phyloP scores from a whole-genome alignment of 202 grass and related monocot genomes.

The Cymbopogon flexuosus region DNA sequence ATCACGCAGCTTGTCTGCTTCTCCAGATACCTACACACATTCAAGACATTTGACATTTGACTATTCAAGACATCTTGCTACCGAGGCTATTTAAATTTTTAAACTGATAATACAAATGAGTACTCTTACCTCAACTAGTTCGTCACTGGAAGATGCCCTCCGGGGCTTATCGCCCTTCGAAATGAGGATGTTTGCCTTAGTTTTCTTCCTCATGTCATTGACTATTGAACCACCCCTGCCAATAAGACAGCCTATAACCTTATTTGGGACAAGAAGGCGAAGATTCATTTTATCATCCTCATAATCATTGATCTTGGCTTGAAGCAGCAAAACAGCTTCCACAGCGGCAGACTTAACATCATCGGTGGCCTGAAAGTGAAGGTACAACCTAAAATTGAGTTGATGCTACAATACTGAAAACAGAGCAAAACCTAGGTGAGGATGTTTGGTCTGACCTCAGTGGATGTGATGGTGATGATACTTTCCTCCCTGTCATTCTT shows the following conservation, averaged over 20 bases:
- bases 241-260: constrained; percentile 87
- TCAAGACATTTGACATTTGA: constrained; percentile 9
- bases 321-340: constrained; percentile 86
- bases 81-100: not conserved
- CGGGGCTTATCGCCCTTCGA: constrained; percentile 76
- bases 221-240: constrained; percentile 90
- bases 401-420: constrained; percentile 3
- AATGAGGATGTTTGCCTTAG: constrained; percentile 78
- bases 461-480: constrained; percentile 69
- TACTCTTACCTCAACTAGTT: constrained; percentile 75
- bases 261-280: constrained; percentile 74
- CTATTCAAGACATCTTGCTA: not conserved
- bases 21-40: constrained; percentile 64
- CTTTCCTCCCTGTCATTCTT: constrained; percentile 76
- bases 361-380: constrained; percentile 58
- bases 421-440: not conserved
- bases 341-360: constrained; percentile 89
- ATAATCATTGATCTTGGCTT: constrained; percentile 82
- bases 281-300: constrained; percentile 58
- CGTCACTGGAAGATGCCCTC: constrained; percentile 61
- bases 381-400: constrained; percentile 25
- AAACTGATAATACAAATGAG: constrained; percentile 14
- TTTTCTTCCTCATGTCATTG: constrained; percentile 83
- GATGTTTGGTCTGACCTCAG: constrained; percentile 54
- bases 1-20: constrained; percentile 77